Conservation (phyloP, 2,329 filamentous ascomycete genomes). For the Epichloe sylvatica region DNA sequence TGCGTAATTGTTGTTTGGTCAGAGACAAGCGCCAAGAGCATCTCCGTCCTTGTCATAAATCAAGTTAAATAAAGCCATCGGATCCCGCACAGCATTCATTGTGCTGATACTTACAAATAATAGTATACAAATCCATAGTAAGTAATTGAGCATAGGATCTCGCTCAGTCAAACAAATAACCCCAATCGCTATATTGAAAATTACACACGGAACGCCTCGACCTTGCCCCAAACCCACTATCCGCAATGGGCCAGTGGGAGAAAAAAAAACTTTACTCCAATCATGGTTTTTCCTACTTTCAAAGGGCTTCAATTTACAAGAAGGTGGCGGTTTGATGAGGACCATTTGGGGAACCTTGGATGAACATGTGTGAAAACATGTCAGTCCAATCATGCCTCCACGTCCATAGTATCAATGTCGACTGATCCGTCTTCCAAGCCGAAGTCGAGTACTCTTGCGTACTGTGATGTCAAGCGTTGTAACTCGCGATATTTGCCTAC, state of each 20-base stretch:
- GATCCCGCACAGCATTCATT: neutral
- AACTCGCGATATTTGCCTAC: conserved; percentile 88
- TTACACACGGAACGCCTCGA: neutral
- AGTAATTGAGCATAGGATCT: neutral
- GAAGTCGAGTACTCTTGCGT: conserved; percentile 67
- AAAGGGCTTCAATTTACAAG: neutral
- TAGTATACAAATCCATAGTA: too few species aligned
- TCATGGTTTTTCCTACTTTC: neutral
- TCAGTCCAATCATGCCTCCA: conserved; percentile 18
- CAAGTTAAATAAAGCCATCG: neutral
- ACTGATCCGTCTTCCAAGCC: conserved; percentile 31
- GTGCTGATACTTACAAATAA: too few species aligned
- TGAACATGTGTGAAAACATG: neutral
- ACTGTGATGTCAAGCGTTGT: conserved; percentile 87
- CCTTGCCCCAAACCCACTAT: neutral
- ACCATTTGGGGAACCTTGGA: neutral
- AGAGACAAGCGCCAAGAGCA: neutral
- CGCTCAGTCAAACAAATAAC: neutral
- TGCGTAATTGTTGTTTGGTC: neutral
- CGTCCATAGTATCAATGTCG: conserved; percentile 31
- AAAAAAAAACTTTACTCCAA: neutral
- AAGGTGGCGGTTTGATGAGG: neutral
- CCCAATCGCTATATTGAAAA: neutral
- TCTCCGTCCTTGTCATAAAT: neutral
- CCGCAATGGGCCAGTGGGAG: neutral